Evolutionary conservation across 208 protist genomes (phyloP), one percentile per base, ranked within the genome.

Genomic region (Acanthamoeba royreba): DNA sequence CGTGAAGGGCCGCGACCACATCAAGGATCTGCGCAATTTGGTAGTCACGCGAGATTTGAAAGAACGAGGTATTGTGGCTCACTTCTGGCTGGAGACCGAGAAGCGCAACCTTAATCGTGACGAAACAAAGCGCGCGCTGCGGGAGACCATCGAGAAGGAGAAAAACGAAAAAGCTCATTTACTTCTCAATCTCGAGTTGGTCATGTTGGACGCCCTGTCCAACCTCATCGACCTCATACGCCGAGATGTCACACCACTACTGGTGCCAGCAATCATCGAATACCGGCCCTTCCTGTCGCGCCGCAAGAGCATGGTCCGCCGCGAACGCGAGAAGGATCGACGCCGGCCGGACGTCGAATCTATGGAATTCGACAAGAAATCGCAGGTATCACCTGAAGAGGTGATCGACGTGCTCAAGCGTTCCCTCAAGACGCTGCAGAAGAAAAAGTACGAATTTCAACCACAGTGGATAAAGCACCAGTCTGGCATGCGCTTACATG

Each of bases 221-320:
- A 45, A 45, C 53, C 46, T 89, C 35, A 8, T 89, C 52, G 53
- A 89, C 47, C 17, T n/a, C 5, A 25, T 28, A 15, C 42, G 42
- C 38, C 5, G 4, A 0, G 13, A 45, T 25, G 35, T 89, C 35
- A 40, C 0, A 35, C 83, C 83, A 4, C 25, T 89, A 35, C 43
- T 89, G 19, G 46, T 89, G 83, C 83, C 83, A 40, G 83, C 47
- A 42, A 89, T 89, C 46, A 69, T 89, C 31, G 83, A 89, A 40
- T 66, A 89, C 83, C 35, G 72, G 7, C 72, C 72, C 25, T 83
- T 83, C 72, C 42, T 83, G 40, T 83, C 72, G 40, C 72, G 72
- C 8, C 8, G 72, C 3, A 83, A 83, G 72, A 83, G 72, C 72
- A 83, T 83, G 72, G 72, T 83, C 15, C 72, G 72, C 40, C 72